phyloP scores from a whole-genome alignment of 257 asterid genomes.

The Salvia rosmarinus region DNA sequence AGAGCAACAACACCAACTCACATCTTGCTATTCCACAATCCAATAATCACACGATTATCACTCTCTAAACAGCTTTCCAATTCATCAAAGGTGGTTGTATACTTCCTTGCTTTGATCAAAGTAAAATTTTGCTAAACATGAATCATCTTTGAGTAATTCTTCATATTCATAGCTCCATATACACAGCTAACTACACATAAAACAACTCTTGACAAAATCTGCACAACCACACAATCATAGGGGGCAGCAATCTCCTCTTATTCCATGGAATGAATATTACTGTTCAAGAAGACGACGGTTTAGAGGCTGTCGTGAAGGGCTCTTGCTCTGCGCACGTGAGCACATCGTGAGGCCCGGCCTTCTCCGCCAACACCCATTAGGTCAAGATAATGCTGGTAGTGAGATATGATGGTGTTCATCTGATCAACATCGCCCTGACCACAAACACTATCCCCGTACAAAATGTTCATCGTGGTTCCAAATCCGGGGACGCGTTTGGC shows the following conservation, averaged over 20 bases:
- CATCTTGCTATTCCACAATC: slow-evolving; percentile 19
- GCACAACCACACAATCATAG: slow-evolving; percentile 31
- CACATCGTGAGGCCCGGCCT: slow-evolving; percentile 69
- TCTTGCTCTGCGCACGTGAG: slow-evolving; percentile 77
- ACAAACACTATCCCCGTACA: slow-evolving; percentile 71
- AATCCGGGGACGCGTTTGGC: slow-evolving; percentile 74
- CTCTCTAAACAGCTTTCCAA: neutral
- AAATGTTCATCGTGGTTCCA: slow-evolving; percentile 83
- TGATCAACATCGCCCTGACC: slow-evolving; percentile 79
- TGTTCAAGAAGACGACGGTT: slow-evolving; percentile 51
- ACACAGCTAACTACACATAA: slow-evolving; percentile 11
- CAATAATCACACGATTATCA: no score
- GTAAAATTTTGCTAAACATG: neutral
- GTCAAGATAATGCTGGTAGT: slow-evolving; percentile 74
- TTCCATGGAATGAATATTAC: slow-evolving; percentile 30
- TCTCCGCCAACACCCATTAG: slow-evolving; percentile 75
- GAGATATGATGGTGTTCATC: slow-evolving; percentile 75
- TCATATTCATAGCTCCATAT: slow-evolving; percentile 35
- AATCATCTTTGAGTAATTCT: slow-evolving; percentile 8
- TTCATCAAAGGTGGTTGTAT: neutral
- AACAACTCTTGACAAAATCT: slow-evolving; percentile 33
- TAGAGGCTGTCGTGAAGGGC: slow-evolving; percentile 54
- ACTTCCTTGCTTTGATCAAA: neutral
- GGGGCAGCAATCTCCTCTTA: slow-evolving; percentile 40
- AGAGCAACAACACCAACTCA: slow-evolving; percentile 25